A percentile compares a stretch with the other conserved stretches of the same genome.
phyloP scores from a whole-genome alignment of 1,284 basidiomycete genomes.

The Cyathus pygmaeus region DNA sequence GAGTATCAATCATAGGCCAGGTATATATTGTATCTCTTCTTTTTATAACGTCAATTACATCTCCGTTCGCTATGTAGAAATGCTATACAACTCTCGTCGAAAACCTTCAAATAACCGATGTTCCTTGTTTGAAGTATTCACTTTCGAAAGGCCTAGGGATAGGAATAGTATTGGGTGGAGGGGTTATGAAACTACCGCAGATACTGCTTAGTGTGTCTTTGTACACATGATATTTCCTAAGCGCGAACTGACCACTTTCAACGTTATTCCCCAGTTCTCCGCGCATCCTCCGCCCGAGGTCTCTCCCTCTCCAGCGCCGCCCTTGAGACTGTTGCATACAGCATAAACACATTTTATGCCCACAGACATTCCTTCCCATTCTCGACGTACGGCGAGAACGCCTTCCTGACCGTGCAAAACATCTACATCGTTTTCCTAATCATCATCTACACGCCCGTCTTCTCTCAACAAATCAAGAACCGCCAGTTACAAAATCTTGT shows the following conservation, averaged over 20 bases:
- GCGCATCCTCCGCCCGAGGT: slow-evolving; percentile 81
- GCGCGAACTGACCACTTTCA: neutral
- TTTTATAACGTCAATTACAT: neutral
- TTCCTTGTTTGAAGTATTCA: slow-evolving; percentile 89
- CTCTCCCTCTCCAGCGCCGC: slow-evolving; percentile 84
- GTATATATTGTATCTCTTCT: slow-evolving; percentile 48
- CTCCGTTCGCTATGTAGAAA: slow-evolving; percentile 57
- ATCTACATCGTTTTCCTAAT: slow-evolving; percentile 86
- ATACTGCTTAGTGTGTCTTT: slow-evolving; percentile 71
- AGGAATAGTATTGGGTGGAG: slow-evolving; percentile 92
- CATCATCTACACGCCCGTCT: slow-evolving; percentile 61
- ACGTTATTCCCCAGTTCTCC: slow-evolving; percentile 54
- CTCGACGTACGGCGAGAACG: slow-evolving; percentile 95
- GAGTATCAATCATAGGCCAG: slow-evolving; percentile 84
- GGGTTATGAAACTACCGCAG: slow-evolving; percentile 96
- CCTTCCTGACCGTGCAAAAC: slow-evolving; percentile 89
- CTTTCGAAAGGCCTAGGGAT: slow-evolving; percentile 93
- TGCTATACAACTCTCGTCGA: slow-evolving; percentile 93
- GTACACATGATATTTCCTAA: no score
- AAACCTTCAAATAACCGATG: slow-evolving; percentile 86
- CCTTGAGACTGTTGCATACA: slow-evolving; percentile 88
- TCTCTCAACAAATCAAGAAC: slow-evolving; percentile 25
- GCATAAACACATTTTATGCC: slow-evolving; percentile 89
- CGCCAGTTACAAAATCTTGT: slow-evolving; percentile 44
- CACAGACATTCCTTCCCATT: slow-evolving; percentile 88